Base-by-base conservation (phyloP, 441 rosid genomes). In the Gossypium gossypioides region DNA sequence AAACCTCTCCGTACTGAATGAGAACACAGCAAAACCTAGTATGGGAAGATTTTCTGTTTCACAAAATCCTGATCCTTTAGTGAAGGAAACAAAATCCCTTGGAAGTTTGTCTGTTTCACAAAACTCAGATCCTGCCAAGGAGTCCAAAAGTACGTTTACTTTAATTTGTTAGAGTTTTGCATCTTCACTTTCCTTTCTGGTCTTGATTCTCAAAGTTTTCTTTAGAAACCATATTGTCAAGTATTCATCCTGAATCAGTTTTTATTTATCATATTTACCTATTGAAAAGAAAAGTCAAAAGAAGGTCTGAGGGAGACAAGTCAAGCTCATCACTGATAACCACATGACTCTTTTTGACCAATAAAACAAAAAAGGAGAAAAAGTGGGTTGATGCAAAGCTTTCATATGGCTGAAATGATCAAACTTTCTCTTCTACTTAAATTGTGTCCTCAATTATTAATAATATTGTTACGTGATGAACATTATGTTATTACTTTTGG, bases 21-120 rank as follows among this genome's bases (percentile, higher is more conserved):
- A 90, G 77, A 90, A 84, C 77, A 72, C 80, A 76, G 73, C 86
- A 74, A 95, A 91, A 86, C 57, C 84, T 73, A 80, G 81, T 73
- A 72, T 73, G 76, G 96, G 87, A 77, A 87, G 88, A 84, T 74
- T 87, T 75, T 78, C 91, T 21, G 83, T 80, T 85, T 87, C 97
- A 59, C 92, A 89, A 75, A 83, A 74, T 78, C 84, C 90, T 68
- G 97, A 91, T 68, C 55, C 84, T 78, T 78, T 87, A 77, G 63
- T 75, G 75, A 96, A 89, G 85, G 97, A 96, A 82, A 81, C 90
- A 74, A 96, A 86, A 76, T 80, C 94, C 76, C 82, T 90, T 19
- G 97, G 93, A 73, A 87, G 92, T 84, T 81, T 85, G 79, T 84
- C 96, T 21, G 87, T 87, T 79, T 83, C 91, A 63, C 91, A 88